Evolutionary conservation across 2,329 filamentous ascomycete species (phyloP), one percentile per base, ranked within the genome.

Genomic region (Tolypocladium capitatum): DNA sequence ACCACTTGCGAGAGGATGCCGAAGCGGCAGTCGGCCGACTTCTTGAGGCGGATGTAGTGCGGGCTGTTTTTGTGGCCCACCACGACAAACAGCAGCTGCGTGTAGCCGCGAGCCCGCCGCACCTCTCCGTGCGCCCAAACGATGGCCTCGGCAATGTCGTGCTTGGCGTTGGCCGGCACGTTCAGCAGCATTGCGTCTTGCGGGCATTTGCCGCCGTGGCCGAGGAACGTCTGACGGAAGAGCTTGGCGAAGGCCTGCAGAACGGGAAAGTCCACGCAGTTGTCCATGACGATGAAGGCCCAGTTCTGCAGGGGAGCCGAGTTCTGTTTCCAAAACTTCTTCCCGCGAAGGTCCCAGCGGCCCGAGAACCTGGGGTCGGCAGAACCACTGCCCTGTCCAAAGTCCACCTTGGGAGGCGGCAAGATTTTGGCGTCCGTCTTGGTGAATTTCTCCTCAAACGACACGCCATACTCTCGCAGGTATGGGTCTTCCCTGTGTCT

Each of bases 41-140:
- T 90, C 78, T 98, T 98, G 62, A 97, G 76, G 0, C 86, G 80
- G 46, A 86, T 80, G 57, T 98, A 98, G 0, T 80, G 72, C 14
- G 80, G 78, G 0, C 78, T 69, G 52, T 88, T 83, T 59, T 84
- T 84, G 60, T 81, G 78, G 0, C 75, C 75, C 1, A 96, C 72
- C 11, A 97, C 73, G 56, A 91, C 83, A 55, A 97, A 76, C 9
- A 98, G 62, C 4, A 98, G 76, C 60, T 92, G 83, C 0, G 90
- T 86, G 1, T 74, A 71, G 0, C 62, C 58, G 9, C 78, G 71
- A 3, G 66, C 55, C 16, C 77, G 71, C 60, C 75, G 84, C 1
- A 80, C 68, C 8, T 73, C 62, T 2, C 72, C 63, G 31, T 64
- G 59, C 0, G 63, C 64, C 56, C 59, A 63, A 0, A 54, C 53